Evolutionary conservation across 305 asterid genomes (phyloP).

Genomic region (Salvia sclarea): DNA sequence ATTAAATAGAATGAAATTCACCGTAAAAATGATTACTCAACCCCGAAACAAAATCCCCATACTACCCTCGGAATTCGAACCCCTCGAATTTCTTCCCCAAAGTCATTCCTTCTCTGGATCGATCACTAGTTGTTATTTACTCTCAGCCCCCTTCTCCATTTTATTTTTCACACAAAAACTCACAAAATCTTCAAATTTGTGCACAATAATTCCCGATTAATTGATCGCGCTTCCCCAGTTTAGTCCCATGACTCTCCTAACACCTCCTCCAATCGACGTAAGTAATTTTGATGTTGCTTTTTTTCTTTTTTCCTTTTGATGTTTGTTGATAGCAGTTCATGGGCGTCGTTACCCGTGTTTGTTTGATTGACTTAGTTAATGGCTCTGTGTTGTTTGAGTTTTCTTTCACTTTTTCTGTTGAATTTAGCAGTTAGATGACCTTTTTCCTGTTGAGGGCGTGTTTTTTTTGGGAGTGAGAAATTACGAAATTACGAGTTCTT

Average conservation of each 20-base stretch:
- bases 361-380: constrained; percentile 32
- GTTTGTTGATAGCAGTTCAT: constrained; percentile 8
- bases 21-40: neutral
- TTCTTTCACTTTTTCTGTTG: constrained; percentile 6
- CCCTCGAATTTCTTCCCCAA: constrained; percentile 7
- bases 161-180: neutral
- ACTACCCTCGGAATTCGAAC: constrained; percentile 2
- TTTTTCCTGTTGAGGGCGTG: constrained; percentile 12
- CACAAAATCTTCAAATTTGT: constrained; percentile 26
- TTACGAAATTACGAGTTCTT: constrained; percentile 18
- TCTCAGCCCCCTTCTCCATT: constrained; percentile 9
- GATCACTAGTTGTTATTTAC: constrained; percentile 17
- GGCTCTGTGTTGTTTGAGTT: constrained; percentile 19
- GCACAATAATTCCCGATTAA: constrained; percentile 23
- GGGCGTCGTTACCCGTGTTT: constrained; percentile 4
- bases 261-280: constrained; percentile 45
- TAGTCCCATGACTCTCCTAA: constrained; percentile 40
- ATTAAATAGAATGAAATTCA: neutral
- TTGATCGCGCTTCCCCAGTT: constrained; percentile 36
- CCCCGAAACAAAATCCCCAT: neutral
- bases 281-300: neutral
- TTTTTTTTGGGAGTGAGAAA: constrained; percentile 9
- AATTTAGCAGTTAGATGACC: constrained; percentile 34
- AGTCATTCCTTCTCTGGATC: constrained; percentile 30
- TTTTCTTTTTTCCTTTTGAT: neutral